Evolutionary conservation across 495 filamentous ascomycete genomes (phyloP), one percentile per base, ranked within the genome.

Genomic region (Hyaloscypha finlandica): DNA sequence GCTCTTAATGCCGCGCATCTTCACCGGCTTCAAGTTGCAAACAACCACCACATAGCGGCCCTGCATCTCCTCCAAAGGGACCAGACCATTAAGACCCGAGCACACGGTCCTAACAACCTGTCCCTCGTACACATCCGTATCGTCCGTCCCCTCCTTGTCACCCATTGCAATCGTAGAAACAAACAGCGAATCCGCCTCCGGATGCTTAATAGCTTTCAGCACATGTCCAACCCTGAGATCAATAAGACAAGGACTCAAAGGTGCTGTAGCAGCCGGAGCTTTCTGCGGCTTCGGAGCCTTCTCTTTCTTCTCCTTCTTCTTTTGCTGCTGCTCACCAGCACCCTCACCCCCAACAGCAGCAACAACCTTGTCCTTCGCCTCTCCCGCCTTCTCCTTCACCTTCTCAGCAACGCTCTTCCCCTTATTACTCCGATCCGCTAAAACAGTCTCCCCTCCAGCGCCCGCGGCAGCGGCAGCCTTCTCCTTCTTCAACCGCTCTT

Each of bases 161-260:
- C 96, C 96, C 81, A 92, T 93, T 66, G 92, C 92, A 74, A 99
- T 96, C n/a, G 93, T 97, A 63, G 91, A 95, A 63, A 99, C 95
- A 77, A 87, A 99, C 30, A 99, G 86, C 14, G 91, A 94, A 81
- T 99, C 95, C 67, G 95, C 95, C 73, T 98, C 95, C 57, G 95
- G 96, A 82, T 99, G 95, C 74, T 92, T 90, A 79, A 92, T 85
- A 22, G 93, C 94, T 79, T 95, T 92, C 72, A 99, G 87, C 73
- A 99, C 97, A 82, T 99, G 95, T 61, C 96, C 95, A 61, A 98
- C 93, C 58, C 95, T 89, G 51, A 99, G 87, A 74, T 99, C 96
- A 73, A 99, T 97, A 48, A 96, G 83, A 63, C 85, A 85, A 11
- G 96, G 96, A 1, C 92, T 91, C 6, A 93, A 84, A 2, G 90